phyloP scores from a whole-genome alignment of 768 basidiomycete genomes.

The Macrolepiota albuminosa region DNA sequence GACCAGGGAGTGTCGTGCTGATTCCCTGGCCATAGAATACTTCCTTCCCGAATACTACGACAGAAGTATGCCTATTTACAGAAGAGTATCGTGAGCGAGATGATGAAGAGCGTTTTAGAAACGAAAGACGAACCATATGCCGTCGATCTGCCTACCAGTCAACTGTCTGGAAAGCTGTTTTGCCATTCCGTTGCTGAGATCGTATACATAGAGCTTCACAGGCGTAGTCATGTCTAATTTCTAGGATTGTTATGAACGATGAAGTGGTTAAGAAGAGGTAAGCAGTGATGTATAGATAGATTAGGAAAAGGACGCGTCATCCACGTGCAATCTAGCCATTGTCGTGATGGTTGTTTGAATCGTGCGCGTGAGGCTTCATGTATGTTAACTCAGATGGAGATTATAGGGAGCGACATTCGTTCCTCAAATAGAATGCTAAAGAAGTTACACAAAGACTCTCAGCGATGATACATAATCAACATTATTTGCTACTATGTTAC shows the following conservation, averaged over 20 bases:
- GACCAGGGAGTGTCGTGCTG: constrained; percentile 61
- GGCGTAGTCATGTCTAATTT: constrained; percentile 24
- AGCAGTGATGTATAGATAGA: too few relatives aligned
- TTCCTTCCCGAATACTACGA: constrained; percentile 84
- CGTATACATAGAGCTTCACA: constrained; percentile 90
- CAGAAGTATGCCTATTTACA: constrained; percentile 79
- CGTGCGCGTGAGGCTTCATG: too few relatives aligned
- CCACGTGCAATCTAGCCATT: neutral
- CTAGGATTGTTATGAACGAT: neutral
- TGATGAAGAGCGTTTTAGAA: neutral
- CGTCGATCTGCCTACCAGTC: constrained; percentile 87
- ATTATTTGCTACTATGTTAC: too few relatives aligned
- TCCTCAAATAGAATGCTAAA: too few relatives aligned
- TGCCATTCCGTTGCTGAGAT: constrained; percentile 86
- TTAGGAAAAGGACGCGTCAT: constrained; percentile 3
- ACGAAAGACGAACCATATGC: constrained; percentile 67
- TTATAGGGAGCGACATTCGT: too few relatives aligned
- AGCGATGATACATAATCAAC: too few relatives aligned
- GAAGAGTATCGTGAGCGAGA: constrained; percentile 3
- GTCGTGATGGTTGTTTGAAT: too few relatives aligned
- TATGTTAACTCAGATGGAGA: too few relatives aligned
- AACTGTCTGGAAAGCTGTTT: constrained; percentile 72
- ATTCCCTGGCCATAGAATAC: constrained; percentile 92
- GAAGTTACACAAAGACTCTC: too few relatives aligned
- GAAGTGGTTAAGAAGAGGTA: neutral